These are phyloP conservation scores for Aschersonia sp. DNA, from an alignment of 2,329 filamentous ascomycete genomes.

Conservation along the genomic window DNA sequence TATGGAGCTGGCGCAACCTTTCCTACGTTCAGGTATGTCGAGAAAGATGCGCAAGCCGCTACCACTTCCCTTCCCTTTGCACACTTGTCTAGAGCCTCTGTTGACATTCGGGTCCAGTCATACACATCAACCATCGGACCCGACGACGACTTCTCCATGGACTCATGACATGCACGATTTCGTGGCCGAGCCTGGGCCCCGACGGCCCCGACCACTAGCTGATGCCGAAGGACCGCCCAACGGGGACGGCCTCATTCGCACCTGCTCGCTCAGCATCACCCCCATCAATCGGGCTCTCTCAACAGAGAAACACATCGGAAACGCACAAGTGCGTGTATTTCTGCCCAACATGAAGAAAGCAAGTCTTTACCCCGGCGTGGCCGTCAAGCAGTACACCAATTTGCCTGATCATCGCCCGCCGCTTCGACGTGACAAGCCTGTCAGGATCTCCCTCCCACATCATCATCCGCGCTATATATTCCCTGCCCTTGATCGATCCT, in stretches of 20 bases:
- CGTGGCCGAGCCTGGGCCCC: conserved; percentile 31
- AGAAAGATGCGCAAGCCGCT: not conserved
- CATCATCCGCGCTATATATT: conserved; percentile 77
- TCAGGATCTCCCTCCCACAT: conserved; percentile 78
- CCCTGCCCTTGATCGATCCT: conserved; percentile 77
- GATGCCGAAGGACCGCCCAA: conserved; percentile 36
- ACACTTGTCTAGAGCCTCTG: conserved; percentile 6
- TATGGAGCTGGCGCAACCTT: conserved; percentile 44
- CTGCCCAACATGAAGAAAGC: conserved; percentile 62
- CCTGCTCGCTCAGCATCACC: conserved; percentile 41
- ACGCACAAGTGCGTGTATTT: conserved; percentile 69
- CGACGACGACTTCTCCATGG: conserved; percentile 64
- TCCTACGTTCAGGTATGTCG: conserved; percentile 48
- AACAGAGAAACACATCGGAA: conserved; percentile 69
- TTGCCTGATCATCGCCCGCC: conserved; percentile 90
- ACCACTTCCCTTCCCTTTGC: not conserved
- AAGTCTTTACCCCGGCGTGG: conserved; percentile 57
- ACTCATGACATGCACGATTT: conserved; percentile 87
- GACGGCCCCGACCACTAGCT: conserved; percentile 27
- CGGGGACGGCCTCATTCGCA: conserved; percentile 38
- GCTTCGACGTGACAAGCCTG: conserved; percentile 87
- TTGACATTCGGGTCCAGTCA: conserved; percentile 17
- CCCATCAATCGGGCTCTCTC: conserved; percentile 68
- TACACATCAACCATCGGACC: conserved; percentile 35
- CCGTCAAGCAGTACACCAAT: conserved; percentile 82